Conservation (phyloP, 805 yeast genomes). For the Starmerella sp. region DNA sequence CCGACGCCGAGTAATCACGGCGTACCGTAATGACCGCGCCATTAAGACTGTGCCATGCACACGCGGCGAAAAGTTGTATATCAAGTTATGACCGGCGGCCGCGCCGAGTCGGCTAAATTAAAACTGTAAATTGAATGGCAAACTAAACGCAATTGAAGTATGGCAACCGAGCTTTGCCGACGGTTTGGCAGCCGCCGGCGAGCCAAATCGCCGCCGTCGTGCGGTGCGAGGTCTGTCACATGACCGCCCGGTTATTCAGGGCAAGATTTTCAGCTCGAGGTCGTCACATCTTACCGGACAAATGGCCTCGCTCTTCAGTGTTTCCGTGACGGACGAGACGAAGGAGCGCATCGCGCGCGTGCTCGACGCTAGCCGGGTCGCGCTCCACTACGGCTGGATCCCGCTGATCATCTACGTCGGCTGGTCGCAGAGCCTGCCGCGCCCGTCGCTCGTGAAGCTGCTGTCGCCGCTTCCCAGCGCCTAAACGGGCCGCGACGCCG, state of each 20-base stretch:
- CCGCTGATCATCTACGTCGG: constrained; percentile 91
- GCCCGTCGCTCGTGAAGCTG: constrained; percentile 68
- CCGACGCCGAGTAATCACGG: too few relatives aligned
- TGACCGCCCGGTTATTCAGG: not conserved
- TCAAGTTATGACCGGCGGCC: too few relatives aligned
- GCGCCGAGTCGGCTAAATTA: too few relatives aligned
- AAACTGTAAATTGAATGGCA: too few relatives aligned
- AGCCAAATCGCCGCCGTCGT: not conserved
- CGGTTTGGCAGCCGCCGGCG: not conserved
- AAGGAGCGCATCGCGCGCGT: constrained; percentile 78
- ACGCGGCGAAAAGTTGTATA: too few relatives aligned
- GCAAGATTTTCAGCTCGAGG: not conserved
- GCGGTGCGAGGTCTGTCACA: not conserved
- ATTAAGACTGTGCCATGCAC: too few relatives aligned
- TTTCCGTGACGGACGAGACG: constrained; percentile 33
- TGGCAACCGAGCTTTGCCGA: too few relatives aligned
- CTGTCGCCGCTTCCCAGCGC: constrained; percentile 73
- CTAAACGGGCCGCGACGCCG: constrained; percentile 26
- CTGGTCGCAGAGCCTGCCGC: constrained; percentile 68
- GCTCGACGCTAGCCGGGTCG: constrained; percentile 70
- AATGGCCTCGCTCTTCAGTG: constrained; percentile 22
- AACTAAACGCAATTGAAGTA: too few relatives aligned
- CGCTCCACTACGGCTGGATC: constrained; percentile 93
- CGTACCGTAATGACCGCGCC: too few relatives aligned
- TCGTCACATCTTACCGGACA: not conserved